Base-by-base conservation (phyloP, 495 filamentous ascomycete species). In the Penicillium subrubescens region DNA sequence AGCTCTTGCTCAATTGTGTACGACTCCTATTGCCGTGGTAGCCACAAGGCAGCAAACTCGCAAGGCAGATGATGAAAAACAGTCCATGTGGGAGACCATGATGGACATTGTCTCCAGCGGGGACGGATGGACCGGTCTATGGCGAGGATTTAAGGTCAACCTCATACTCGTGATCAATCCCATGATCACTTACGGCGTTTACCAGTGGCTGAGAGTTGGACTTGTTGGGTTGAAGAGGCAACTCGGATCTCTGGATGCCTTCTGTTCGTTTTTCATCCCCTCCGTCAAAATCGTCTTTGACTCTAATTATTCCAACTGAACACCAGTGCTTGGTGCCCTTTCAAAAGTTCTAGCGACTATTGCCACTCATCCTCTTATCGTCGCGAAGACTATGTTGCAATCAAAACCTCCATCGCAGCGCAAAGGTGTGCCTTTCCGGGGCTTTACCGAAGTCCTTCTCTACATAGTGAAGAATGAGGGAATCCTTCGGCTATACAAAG, bases 181-280 rank as follows among this genome's bases (percentile, higher is more conserved):
- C 34, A 89, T 91, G 21, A 96, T 97, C 77, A 97, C 93, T n/a
- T 97, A 97, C 67, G 93, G 93, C 37, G 90, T 91, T 57, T 97
- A 97, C 68, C 91, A 96, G 75, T 84, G 90, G 65, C 74, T 96
- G 57, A 88, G 88, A 73, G 86, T 87, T n/a, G 62, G 83, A 3
- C 66, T 96, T 17, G 94, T 91, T 67, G 85, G 86, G 10, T 85
- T 86, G 10, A 91, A 89, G 74, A 75, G 75, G 44, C 88, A 80
- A 55, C 78, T 97, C 34, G 85, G 83, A 58, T 86, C 91, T 14
- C 84, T 83, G 79, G 92, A 97, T 77, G 89, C 93, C 27, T 97
- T 96, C 67, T 67, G 91, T 93, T 79, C 80, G 89, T 82, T 34
- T 14, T 35, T 27, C 12, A 29, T 11, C 4, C 15, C 2, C 15